Percentiles rank a stretch among this genome's conserved stretches.
Conservation (phyloP, 78 protist genomes). For the Cavenderia fasciculata region DNA sequence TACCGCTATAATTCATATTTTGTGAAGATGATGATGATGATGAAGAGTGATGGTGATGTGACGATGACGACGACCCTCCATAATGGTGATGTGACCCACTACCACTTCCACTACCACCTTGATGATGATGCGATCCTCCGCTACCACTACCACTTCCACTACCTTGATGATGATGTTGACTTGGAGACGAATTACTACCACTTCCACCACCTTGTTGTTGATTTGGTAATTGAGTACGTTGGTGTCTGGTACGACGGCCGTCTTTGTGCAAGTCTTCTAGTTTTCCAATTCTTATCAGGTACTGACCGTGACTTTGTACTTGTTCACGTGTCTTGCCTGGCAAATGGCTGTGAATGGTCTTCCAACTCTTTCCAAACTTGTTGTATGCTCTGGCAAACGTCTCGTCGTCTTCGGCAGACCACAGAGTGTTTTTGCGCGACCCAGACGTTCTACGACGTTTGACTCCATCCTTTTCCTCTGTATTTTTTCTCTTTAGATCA, state of each 20-base stretch:
- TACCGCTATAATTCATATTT: background rate
- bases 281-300: constrained; percentile 71
- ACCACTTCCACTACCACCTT: background rate
- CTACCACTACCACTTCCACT: background rate
- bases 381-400: constrained; percentile 68
- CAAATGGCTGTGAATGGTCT: constrained; percentile 64
- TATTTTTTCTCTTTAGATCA: constrained; percentile 46
- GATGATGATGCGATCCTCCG: too few relatives aligned
- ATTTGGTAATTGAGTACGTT: background rate
- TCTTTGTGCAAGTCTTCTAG: constrained; percentile 66
- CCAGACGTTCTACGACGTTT: constrained; percentile 21
- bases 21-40: background rate
- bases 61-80: too few relatives aligned
- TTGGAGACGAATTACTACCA: background rate
- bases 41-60: background rate
- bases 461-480: background rate
- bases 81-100: background rate
- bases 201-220: background rate
- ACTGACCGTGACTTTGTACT: constrained; percentile 78
- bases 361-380: constrained; percentile 74
- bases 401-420: constrained; percentile 71
- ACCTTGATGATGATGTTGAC: background rate
- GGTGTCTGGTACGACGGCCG: constrained; percentile 76
- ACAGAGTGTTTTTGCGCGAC: constrained; percentile 58
- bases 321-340: constrained; percentile 78